Conservation (phyloP, 176 grass and related monocot species). For the Musa acuminata region DNA sequence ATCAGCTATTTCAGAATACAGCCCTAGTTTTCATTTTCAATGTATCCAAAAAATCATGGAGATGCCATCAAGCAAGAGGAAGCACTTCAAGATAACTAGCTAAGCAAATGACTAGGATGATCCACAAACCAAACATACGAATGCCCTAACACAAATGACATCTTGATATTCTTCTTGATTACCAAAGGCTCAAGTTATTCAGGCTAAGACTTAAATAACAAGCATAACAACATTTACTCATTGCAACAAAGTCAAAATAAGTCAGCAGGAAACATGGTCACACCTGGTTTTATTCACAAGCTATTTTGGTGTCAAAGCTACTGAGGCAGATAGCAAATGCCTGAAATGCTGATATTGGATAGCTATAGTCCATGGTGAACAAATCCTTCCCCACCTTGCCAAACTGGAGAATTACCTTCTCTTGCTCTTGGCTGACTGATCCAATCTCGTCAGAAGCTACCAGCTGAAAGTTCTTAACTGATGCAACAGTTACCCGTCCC, state of each 20-base stretch:
- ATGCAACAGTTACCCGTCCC: constrained; percentile 77
- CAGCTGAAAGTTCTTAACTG: constrained; percentile 91
- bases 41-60: too few species aligned
- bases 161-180: not conserved
- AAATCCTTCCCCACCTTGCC: constrained; percentile 88
- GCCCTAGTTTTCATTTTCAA: not conserved
- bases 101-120: not conserved
- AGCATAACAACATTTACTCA: not conserved
- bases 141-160: not conserved
- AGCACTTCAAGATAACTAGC: not conserved
- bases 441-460: constrained; percentile 50
- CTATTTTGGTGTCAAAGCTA: constrained; percentile 94
- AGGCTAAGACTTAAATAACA: not conserved
- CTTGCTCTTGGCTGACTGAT: constrained; percentile 32
- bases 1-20: not conserved
- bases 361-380: constrained; percentile 88
- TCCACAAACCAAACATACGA: not conserved
- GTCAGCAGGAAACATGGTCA: constrained; percentile 1
- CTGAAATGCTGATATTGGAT: constrained; percentile 84
- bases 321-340: constrained; percentile 84
- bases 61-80: too few species aligned
- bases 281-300: constrained; percentile 62
- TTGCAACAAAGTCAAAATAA: not conserved
- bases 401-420: constrained; percentile 83
- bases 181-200: not conserved